These are phyloP conservation scores for Leptographium flavum DNA, from an alignment of 2,329 filamentous ascomycete genomes.

Conservation along the genomic window DNA sequence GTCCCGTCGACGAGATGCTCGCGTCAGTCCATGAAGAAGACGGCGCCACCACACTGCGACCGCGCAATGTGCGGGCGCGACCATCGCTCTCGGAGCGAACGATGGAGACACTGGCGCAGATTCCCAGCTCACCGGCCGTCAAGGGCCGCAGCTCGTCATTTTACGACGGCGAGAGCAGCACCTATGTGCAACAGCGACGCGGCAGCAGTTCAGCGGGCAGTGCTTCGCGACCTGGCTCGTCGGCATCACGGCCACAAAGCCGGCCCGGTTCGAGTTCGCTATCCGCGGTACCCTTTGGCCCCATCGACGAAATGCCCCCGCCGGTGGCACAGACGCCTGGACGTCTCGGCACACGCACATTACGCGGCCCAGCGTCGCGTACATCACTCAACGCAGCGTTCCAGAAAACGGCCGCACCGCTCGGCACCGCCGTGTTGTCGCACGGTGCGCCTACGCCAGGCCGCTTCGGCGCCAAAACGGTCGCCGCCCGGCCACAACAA, in stretches of 20 bases:
- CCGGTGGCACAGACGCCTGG: too few relatives aligned
- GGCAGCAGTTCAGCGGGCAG: constrained; percentile 18
- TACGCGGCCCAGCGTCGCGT: constrained; percentile 21
- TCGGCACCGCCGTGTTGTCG: not conserved
- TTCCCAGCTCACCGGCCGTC: constrained; percentile 64
- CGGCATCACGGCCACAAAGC: constrained; percentile 34
- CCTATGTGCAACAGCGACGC: constrained; percentile 39
- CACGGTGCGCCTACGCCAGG: not conserved
- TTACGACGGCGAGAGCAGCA: constrained; percentile 42
- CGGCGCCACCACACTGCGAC: not conserved
- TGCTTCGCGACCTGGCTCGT: constrained; percentile 37
- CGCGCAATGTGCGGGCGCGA: constrained; percentile 15
- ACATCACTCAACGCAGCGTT: not conserved
- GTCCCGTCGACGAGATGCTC: not conserved
- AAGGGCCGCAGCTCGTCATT: constrained; percentile 53
- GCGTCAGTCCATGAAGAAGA: constrained; percentile 1
- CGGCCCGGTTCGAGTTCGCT: constrained; percentile 41
- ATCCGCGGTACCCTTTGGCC: constrained; percentile 25
- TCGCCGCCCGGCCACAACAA: constrained; percentile 30
- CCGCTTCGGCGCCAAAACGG: constrained; percentile 26
- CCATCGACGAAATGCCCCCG: constrained; percentile 29
- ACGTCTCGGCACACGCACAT: too few relatives aligned
- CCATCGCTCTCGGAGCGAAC: constrained; percentile 70
- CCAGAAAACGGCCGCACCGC: not conserved
- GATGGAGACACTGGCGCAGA: constrained; percentile 64